Percentiles rank a stretch among this genome's conserved stretches.
phyloP scores from a whole-genome alignment of 1,139 yeast genomes.

The Debaryomyces singareniensis region DNA sequence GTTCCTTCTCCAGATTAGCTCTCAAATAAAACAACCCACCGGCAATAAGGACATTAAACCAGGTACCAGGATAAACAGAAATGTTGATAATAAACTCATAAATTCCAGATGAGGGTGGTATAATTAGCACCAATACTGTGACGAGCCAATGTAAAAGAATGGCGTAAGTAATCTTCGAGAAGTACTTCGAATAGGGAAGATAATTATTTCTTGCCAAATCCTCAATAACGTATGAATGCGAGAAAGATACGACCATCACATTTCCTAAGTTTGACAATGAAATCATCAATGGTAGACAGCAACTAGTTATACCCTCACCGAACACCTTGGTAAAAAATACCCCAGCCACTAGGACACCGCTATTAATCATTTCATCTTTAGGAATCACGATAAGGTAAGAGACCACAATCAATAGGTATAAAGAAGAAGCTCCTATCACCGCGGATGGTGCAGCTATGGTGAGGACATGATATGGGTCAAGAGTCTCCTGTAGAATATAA shows the following conservation, averaged over 20 bases:
- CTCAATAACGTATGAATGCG: slow-evolving; percentile 73
- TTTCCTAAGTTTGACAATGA: slow-evolving; percentile 75
- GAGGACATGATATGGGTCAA: slow-evolving; percentile 59
- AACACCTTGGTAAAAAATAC: slow-evolving; percentile 68
- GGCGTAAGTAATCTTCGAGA: slow-evolving; percentile 45
- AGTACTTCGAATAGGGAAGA: slow-evolving; percentile 57
- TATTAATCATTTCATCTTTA: slow-evolving; percentile 46
- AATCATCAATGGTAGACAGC: slow-evolving; percentile 64
- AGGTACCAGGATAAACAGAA: slow-evolving; percentile 47
- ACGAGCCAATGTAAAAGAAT: slow-evolving; percentile 42
- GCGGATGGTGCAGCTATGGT: slow-evolving; percentile 72
- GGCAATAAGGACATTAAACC: slow-evolving; percentile 40
- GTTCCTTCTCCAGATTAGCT: slow-evolving; percentile 19
- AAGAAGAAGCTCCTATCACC: slow-evolving; percentile 48
- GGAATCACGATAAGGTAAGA: slow-evolving; percentile 78
- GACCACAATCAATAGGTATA: slow-evolving; percentile 64
- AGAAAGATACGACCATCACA: slow-evolving; percentile 69
- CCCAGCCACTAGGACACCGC: slow-evolving; percentile 72
- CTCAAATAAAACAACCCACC: slow-evolving; percentile 37
- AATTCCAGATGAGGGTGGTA: slow-evolving; percentile 43
- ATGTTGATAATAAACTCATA: slow-evolving; percentile 45
- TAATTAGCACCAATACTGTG: slow-evolving; percentile 36
- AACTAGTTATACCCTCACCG: slow-evolving; percentile 56
- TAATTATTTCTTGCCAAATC: slow-evolving; percentile 70
- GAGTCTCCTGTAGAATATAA: slow-evolving; percentile 35